Conservation (phyloP, 257 asterid species). For the Solanum pimpinellifolium region DNA sequence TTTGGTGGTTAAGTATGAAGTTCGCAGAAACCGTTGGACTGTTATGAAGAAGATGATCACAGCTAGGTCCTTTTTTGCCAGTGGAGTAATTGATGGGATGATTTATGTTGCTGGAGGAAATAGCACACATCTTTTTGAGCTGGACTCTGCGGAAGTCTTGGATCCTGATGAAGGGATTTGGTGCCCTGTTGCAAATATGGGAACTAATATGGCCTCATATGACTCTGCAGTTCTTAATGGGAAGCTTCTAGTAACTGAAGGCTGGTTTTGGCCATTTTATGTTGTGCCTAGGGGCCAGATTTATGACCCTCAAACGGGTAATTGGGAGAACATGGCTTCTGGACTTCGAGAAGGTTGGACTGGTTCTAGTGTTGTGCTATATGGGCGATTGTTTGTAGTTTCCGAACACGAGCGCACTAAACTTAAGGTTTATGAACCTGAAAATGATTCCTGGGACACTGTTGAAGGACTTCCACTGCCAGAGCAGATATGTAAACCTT, state of each 20-base stretch:
- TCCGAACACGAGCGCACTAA: constrained; percentile 91
- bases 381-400: constrained; percentile 67
- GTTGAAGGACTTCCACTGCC: constrained; percentile 84
- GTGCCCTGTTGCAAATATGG: constrained; percentile 63
- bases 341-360: constrained; percentile 99
- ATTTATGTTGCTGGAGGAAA: constrained; percentile 93
- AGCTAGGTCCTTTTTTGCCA: constrained; percentile 73
- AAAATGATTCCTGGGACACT: constrained; percentile 67
- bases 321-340: constrained; percentile 76
- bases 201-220: constrained; percentile 61
- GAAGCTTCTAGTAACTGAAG: constrained; percentile 86
- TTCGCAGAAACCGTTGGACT: constrained; percentile 70
- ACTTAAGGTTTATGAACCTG: constrained; percentile 70
- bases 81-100: constrained; percentile 77
- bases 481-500: constrained; percentile 86
- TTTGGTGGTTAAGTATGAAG: constrained; percentile 74
- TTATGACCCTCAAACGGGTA: constrained; percentile 60
- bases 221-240: constrained; percentile 83
- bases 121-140: constrained; percentile 66
- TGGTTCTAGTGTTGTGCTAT: constrained; percentile 77
- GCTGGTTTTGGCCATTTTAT: constrained; percentile 99
- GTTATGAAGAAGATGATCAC: constrained; percentile 84
- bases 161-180: constrained; percentile 64
- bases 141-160: constrained; percentile 65
- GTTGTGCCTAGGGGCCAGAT: constrained; percentile 88